Evolutionary conservation across 768 basidiomycete species (phyloP), one percentile per base, ranked within the genome.

Genomic region (Naematelia aurantialba): DNA sequence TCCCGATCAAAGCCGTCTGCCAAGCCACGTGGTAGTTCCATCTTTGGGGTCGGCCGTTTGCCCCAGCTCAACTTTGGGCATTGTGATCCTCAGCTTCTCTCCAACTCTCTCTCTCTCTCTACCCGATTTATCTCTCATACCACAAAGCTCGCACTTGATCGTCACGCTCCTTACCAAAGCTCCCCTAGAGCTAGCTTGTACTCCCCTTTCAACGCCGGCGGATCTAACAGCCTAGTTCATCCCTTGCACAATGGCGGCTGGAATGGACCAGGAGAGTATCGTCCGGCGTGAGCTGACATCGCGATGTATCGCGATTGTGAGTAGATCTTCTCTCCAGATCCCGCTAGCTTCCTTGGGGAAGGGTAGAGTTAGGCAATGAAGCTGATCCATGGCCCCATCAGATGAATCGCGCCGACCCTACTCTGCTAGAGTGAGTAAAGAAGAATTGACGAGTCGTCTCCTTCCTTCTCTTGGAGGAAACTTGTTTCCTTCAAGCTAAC

Each of bases 391-490:
- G 22, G 25, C 27, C 19, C 5, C 25, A 5, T 14, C 22, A 69
- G 68, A 90, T 99, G 81, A 98, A 98, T 79, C 87, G 96, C 63
- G 94, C 94, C 10, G 94, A 97, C 76, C 89, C 89, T 2, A 88
- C 88, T 60, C 85, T 97, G 69, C 71, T 79, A 11, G 70, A 77
- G 72, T 73, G 53, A 62, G 78, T 34, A 2, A n/a, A 5, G 29
- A 26, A 1, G 30, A 21, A 29, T 13, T 17, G n/a, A n/a, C n/a
- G n/a, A n/a, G n/a, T n/a, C n/a, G 13, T 10, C 44, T 8, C 31
- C 11, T 8, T 4, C 19, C 21, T 22, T 12, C 29, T 25, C 5
- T 19, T 54, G 27, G 46, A 30, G 48, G 44, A 53, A 49, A 54
- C 27, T 21, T 52, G 8, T n/a, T 14, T 24, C 0, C 17, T 19